Evolutionary conservation across 2,329 filamentous ascomycete genomes (phyloP), one percentile per base, ranked within the genome.

Genomic region (Aspergillus nomiae): DNA sequence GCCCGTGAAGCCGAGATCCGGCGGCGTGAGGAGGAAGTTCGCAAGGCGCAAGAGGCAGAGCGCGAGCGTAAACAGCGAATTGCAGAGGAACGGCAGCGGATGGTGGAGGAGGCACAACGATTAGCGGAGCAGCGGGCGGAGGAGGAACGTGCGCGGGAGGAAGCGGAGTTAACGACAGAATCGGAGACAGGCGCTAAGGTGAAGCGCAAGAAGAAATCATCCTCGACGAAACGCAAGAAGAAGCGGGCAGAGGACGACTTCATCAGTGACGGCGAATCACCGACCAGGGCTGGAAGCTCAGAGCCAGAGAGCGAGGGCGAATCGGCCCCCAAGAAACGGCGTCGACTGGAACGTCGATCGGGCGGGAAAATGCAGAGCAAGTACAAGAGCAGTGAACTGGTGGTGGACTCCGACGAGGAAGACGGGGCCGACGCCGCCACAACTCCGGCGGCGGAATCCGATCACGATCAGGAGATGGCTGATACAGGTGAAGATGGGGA

Each of bases 361-460:
- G 71, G 71, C 68, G 76, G 69, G 55, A 79, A 74, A 70, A 73
- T 69, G 70, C 78, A 68, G 67, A 78, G 77, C 76, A 96, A 96
- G 78, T 96, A 87, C 84, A 97, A 97, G 85, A 94, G 90, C 57
- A 89, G 86, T 1, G 93, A 96, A 78, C 87, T 93, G 65, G 88
- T 97, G 32, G 90, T 92, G 51, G 91, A 94, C 66, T 92, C 89
- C 64, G 89, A 91, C 53, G 73, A 74, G 3, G 73, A 74, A 14
- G 73, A 73, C 9, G 86, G 86, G 14, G 84, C 83, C 3, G 86
- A 86, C 14, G 84, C 83, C 3, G 81, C 77, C 30, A 77, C 78
- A 48, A 76, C 68, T 21, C 71, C 71, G 9, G 70, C 63, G 55
- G 64, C 56, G 30, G 70, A 32, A 36, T 50, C 38, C 26, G 43